These are phyloP conservation scores for carrot (Daucus carota) DNA, from an alignment of 129 eudicot genomes.

Conservation along the genomic window DH1_v3.0 NC_030381.2:37245501-37246000, in stretches of 20 bases:
- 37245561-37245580: no score
- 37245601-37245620: background rate
- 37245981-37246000: constrained; percentile 12
- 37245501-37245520: no score
- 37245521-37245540: no score
- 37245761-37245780: background rate
- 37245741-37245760: background rate
- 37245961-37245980: constrained; percentile 5
- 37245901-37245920: constrained; percentile 9
- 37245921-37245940: no score
- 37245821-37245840: background rate
- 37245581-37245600: background rate
- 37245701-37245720: background rate
- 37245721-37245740: background rate
- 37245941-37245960: background rate
- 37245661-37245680: background rate
- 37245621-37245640: background rate
- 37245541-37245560: no score
- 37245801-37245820: background rate
- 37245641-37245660: background rate
- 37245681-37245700: background rate
- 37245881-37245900: background rate
- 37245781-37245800: background rate
- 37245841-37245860: no score
- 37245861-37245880: background rate